phyloP scores from a whole-genome alignment of 805 yeast species.

The Pichia insulana region DNA sequence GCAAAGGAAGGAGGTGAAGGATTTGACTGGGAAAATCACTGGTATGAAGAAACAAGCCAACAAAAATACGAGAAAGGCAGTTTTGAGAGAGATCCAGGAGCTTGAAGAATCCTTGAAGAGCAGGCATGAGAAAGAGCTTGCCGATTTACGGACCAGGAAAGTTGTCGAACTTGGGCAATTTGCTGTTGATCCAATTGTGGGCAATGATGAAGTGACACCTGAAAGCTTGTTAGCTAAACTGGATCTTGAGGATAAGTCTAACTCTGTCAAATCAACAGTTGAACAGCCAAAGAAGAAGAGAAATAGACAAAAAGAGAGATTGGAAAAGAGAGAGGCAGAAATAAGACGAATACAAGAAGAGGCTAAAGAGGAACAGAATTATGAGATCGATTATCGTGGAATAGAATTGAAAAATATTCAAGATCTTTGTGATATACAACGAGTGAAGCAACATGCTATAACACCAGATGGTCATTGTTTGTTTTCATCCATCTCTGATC shows the following conservation, averaged over 20 bases:
- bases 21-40: conserved; percentile 57
- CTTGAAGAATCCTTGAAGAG: conserved; percentile 48
- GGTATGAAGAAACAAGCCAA: conserved; percentile 78
- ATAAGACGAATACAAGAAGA: conserved; percentile 51
- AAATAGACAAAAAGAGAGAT: conserved; percentile 77
- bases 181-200: conserved; percentile 22
- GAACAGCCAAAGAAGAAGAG: conserved; percentile 32
- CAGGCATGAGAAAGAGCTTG: conserved; percentile 48
- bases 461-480: conserved; percentile 92
- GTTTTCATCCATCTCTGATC: conserved; percentile 80
- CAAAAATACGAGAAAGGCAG: conserved; percentile 66
- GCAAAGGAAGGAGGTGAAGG: conserved; percentile 63
- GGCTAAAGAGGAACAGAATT: conserved; percentile 63
- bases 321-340: conserved; percentile 69
- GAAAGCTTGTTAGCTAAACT: conserved; percentile 58
- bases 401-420: conserved; percentile 65
- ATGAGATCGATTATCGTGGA: conserved; percentile 56
- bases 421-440: conserved; percentile 38
- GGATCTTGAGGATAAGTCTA: conserved; percentile 27
- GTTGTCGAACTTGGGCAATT: conserved; percentile 8
- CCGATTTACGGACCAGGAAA: conserved; percentile 11
- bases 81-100: conserved; percentile 47
- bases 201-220: conserved; percentile 50
- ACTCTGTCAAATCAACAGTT: conserved; percentile 4
- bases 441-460: conserved; percentile 56